These are phyloP conservation scores for Circinella minor DNA, from an alignment of 371 early-diverging fungal species.

Conservation along the genomic window DNA sequence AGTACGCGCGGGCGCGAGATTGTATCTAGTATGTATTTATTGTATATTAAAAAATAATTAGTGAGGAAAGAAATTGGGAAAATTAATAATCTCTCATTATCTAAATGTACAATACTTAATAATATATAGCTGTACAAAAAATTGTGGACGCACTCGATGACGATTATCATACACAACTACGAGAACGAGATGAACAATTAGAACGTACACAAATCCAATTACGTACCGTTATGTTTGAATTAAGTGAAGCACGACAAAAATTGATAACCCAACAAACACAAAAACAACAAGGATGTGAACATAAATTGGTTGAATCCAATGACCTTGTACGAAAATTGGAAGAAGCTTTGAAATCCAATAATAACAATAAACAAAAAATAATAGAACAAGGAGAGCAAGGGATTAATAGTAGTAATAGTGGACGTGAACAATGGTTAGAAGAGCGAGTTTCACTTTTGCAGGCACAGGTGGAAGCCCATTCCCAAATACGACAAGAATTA, in stretches of 20 bases:
- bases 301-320: conserved; percentile 29
- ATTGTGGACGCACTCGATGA: conserved; percentile 73
- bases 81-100: not conserved
- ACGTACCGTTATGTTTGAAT: conserved; percentile 62
- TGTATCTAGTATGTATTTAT: conserved; percentile 50
- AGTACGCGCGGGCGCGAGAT: conserved; percentile 59
- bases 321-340: conserved; percentile 22
- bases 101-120: not conserved
- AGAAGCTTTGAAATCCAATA: not conserved
- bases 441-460: conserved; percentile 41
- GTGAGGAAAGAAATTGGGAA: no score
- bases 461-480: conserved; percentile 55
- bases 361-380: not conserved
- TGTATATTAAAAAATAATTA: no score
- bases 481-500: conserved; percentile 46
- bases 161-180: conserved; percentile 66
- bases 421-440: conserved; percentile 34
- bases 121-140: conserved; percentile 63
- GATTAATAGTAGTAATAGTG: not conserved
- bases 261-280: conserved; percentile 44
- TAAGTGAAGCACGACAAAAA: conserved; percentile 67
- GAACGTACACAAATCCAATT: conserved; percentile 65
- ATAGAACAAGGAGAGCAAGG: not conserved
- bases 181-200: conserved; percentile 63
- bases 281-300: conserved; percentile 12